Evolutionary conservation across 2,329 filamentous ascomycete genomes (phyloP), one percentile per base, ranked within the genome.

Genomic region (Fusarium tanahbumbuense): DNA sequence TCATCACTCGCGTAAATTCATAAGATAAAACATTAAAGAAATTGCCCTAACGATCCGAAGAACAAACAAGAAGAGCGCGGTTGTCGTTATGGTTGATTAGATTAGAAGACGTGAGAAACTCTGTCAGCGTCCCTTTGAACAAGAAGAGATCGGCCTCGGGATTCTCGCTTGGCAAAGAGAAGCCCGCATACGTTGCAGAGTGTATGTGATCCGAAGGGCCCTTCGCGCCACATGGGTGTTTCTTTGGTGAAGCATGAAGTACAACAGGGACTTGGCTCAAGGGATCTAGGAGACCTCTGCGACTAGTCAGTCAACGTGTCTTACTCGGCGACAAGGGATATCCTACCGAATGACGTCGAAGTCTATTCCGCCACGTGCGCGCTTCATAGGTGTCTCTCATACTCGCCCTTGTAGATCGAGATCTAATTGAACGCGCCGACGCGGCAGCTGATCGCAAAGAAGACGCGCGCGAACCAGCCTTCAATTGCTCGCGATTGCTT

Each of bases 221-320:
- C 63, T 46, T 67, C 30, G 1, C 63, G 62, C 63, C 63, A 66
- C 32, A 20, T 46, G 15, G 63, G 63, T 16, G 63, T 66, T 13
- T 66, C 62, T 46, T 61, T 56, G 16, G 50, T 50, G 22, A 67
- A 66, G 48, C 63, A 66, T 3, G 63, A 67, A 9, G 62, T 66
- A 25, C 63, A 66, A 32, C 63, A 66, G 1, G 44, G 63, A 7
- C 34, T 55, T 2, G 42, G 22, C 6, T 66, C 48, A 18, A 22
- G 13, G 23, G 12, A 13, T 37, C 22, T 34, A 1, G 63, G 62
- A 10, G 63, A 66, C 18, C 27, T 45, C 63, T 66, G 22, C 10
- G 20, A 5, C n/a, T 20, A 5, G 12, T 42, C 13, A 53, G 34
- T 9, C 3, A 18, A 5, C 3, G 4, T 42, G 34, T 28, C 30